Percentiles rank a stretch among this genome's conserved stretches.
phyloP scores from a whole-genome alignment of 352 stramenopile species.

The Globisporangium spinosum region DNA sequence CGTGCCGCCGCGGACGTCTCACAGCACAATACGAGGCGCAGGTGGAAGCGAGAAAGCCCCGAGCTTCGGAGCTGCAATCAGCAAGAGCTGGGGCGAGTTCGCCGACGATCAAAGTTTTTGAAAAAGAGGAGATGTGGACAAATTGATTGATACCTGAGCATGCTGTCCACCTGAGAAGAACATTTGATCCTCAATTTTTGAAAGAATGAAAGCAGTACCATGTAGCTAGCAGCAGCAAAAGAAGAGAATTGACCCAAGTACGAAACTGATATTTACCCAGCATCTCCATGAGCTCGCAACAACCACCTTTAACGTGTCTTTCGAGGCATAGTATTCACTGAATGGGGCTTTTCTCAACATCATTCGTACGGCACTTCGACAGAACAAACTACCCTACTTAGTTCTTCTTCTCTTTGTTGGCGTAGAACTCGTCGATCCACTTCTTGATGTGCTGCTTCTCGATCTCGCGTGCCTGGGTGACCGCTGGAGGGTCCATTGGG shows the following conservation, averaged over 20 bases:
- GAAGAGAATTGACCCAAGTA: background rate
- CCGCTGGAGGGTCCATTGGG: constrained; percentile 65
- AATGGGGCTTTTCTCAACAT: background rate
- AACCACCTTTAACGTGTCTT: background rate
- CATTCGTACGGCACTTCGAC: background rate
- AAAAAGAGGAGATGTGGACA: background rate
- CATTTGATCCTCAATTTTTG: background rate
- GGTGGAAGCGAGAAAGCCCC: background rate
- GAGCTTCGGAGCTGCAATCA: background rate
- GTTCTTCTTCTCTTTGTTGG: background rate
- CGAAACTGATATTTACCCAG: background rate
- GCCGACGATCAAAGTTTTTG: constrained; percentile 12
- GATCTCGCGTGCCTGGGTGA: constrained; percentile 54
- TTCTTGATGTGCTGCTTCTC: constrained; percentile 77
- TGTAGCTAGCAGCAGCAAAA: background rate
- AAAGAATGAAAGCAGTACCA: background rate
- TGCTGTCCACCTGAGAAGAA: background rate
- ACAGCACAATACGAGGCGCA: constrained; percentile 31
- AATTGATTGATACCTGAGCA: background rate
- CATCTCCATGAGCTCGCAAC: background rate
- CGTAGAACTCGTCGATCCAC: constrained; percentile 68
- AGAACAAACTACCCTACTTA: background rate
- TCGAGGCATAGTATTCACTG: background rate
- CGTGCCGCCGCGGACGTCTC: constrained; percentile 37
- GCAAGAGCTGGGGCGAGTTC: background rate